A percentile compares a stretch with the other conserved stretches of the same genome.
Conservation (phyloP, 2,329 filamentous ascomycete genomes). For the Aspergillus floridensis region DNA sequence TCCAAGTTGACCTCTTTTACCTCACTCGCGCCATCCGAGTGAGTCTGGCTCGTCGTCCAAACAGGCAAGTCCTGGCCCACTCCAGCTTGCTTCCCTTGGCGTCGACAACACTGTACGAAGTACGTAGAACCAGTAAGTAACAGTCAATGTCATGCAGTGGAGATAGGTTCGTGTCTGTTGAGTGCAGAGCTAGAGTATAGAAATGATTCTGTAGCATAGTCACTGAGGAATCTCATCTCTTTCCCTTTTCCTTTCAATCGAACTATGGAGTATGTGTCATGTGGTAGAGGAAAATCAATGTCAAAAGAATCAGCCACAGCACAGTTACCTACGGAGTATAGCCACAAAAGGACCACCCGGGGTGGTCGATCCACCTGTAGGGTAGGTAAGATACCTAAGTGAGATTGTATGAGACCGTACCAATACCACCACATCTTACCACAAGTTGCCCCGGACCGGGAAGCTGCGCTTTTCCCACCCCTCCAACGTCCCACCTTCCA, state of each 20-base stretch:
- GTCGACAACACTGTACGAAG: not conserved
- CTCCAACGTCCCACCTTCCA: too few species aligned
- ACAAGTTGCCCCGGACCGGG: conserved; percentile 20
- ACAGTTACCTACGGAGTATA: too few species aligned
- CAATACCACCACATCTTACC: not conserved
- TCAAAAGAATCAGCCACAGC: too few species aligned
- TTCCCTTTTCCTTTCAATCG: too few species aligned
- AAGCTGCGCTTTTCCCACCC: not conserved
- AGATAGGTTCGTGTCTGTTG: too few species aligned
- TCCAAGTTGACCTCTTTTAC: conserved; percentile 1
- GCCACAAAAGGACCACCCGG: too few species aligned
- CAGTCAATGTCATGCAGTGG: not conserved
- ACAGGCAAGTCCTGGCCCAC: conserved; percentile 3
- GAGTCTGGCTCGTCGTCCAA: conserved; percentile 6
- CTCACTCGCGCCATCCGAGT: conserved; percentile 11
- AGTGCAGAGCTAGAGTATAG: too few species aligned
- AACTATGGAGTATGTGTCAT: too few species aligned
- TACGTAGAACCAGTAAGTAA: not conserved
- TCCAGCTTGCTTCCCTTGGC: not conserved
- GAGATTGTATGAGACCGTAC: conserved; percentile 7
- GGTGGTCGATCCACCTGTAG: too few species aligned
- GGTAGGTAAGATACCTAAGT: not conserved
- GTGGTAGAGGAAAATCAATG: too few species aligned
- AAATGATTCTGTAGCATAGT: not conserved
- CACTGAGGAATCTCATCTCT: not conserved